Conservation (phyloP, 2,329 filamentous ascomycete genomes). For the Cladobotryum mycophilum region DNA sequence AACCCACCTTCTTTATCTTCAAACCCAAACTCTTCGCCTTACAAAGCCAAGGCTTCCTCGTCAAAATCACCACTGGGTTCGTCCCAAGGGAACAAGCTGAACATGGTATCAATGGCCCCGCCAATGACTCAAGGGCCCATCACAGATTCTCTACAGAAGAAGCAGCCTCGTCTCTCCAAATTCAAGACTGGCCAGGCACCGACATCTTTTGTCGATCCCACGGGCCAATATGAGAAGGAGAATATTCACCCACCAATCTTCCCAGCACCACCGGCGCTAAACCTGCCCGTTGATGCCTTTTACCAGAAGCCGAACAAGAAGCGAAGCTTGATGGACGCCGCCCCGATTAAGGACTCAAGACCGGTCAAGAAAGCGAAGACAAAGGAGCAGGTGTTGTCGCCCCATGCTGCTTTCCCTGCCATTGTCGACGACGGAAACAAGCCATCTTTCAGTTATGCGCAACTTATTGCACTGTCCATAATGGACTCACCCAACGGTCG, state of each 20-base stretch:
- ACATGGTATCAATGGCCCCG: conserved; percentile 61
- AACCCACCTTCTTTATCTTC: conserved; percentile 48
- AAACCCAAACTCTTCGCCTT: conserved; percentile 57
- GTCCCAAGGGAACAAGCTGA: conserved; percentile 53
- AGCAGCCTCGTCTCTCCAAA: conserved; percentile 52
- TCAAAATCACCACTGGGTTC: conserved; percentile 51
- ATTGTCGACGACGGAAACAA: conserved; percentile 84
- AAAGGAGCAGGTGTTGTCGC: conserved; percentile 54
- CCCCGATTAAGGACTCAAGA: conserved; percentile 63
- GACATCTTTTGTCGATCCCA: conserved; percentile 43
- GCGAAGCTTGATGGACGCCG: conserved; percentile 64
- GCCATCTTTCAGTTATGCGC: conserved; percentile 87
- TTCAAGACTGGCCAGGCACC: conserved; percentile 43
- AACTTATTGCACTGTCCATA: conserved; percentile 95
- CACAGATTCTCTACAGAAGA: conserved; percentile 67
- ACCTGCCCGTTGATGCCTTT: conserved; percentile 45
- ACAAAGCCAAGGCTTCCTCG: conserved; percentile 59
- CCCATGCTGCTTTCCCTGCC: conserved; percentile 71
- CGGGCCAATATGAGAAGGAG: conserved; percentile 48
- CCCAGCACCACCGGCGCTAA: conserved; percentile 40
- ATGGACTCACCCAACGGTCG: conserved; percentile 75
- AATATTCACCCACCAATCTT: conserved; percentile 48
- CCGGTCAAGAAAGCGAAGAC: conserved; percentile 61
- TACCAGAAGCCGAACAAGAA: conserved; percentile 50
- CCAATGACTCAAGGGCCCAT: conserved; percentile 47